A percentile compares a stretch with the other conserved stretches of the same genome.
These are phyloP conservation scores for Gnaphalium uliginosum DNA, from an alignment of 129 eudicot species.

Conservation along the genomic window DNA sequence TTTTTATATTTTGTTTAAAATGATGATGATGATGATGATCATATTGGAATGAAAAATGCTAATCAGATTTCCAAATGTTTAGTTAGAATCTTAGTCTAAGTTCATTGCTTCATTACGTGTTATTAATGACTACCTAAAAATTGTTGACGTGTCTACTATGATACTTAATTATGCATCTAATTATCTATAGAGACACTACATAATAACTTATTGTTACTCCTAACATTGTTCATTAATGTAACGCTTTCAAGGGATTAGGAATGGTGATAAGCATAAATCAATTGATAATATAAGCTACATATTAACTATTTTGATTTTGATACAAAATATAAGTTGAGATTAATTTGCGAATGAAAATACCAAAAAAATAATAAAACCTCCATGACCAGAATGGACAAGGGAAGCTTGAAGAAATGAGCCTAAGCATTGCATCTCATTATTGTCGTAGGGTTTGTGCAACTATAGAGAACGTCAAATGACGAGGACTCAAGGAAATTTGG, in stretches of 20 bases:
- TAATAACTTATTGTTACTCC: background rate
- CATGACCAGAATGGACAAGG: background rate
- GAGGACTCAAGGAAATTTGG: too few species aligned
- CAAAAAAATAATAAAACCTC: too few species aligned
- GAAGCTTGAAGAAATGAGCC: background rate
- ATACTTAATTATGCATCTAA: background rate
- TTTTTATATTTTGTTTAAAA: too few species aligned
- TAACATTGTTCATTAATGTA: background rate
- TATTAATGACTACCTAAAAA: slow-evolving; percentile 21
- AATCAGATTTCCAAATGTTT: background rate
- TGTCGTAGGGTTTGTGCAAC: background rate
- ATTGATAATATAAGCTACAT: background rate
- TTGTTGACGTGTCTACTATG: slow-evolving; percentile 8
- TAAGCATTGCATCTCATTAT: background rate
- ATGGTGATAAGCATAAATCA: slow-evolving; percentile 17
- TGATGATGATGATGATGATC: too few species aligned
- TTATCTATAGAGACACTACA: background rate
- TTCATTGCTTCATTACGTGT: background rate
- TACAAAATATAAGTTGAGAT: background rate
- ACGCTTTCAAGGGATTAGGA: slow-evolving; percentile 6
- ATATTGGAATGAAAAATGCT: too few species aligned
- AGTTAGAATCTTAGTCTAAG: slow-evolving; percentile 5
- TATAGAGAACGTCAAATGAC: background rate
- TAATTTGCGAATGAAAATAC: too few species aligned
- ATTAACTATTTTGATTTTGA: slow-evolving; percentile 16